A percentile compares a stretch with the other conserved stretches of the same genome.
Evolutionary conservation across 805 yeast species (phyloP).

Genomic region (Lipomyces mesembrius): DNA sequence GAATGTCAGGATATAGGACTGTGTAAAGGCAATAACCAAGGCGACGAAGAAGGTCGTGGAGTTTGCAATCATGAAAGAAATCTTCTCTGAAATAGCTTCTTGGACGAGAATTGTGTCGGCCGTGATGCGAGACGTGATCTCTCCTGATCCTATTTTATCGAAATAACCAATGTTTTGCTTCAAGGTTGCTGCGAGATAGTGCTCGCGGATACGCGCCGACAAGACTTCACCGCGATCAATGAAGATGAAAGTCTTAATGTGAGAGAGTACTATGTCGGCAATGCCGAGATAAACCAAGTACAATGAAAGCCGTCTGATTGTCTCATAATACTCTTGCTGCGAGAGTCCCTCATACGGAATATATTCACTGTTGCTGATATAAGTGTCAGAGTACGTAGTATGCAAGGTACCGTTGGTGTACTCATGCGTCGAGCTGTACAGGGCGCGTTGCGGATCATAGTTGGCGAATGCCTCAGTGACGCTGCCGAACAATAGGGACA

Average conservation of each 20-base stretch:
- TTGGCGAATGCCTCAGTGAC: conserved; percentile 47
- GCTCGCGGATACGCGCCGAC: conserved; percentile 49
- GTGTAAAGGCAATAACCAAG: conserved; percentile 47
- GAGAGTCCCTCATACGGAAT: conserved; percentile 11
- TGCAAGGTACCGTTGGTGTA: conserved; percentile 36
- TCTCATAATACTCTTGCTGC: conserved; percentile 27
- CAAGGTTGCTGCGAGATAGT: conserved; percentile 47
- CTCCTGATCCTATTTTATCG: conserved; percentile 51
- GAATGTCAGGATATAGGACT: conserved; percentile 48
- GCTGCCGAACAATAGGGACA: conserved; percentile 46
- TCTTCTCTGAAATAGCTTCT: conserved; percentile 51
- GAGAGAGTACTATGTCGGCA: conserved; percentile 41
- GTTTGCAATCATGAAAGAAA: conserved; percentile 48
- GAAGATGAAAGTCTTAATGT: conserved; percentile 46
- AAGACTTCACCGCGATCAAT: conserved; percentile 51
- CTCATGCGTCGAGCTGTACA: conserved; percentile 18
- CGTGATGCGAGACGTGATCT: conserved; percentile 51
- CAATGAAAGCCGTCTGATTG: conserved; percentile 23
- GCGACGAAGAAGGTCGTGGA: conserved; percentile 50
- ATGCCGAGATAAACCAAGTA: conserved; percentile 51
- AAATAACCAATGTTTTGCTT: conserved; percentile 52
- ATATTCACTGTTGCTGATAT: conserved; percentile 29
- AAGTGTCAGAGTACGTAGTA: conserved; percentile 41
- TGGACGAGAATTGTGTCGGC: conserved; percentile 50
- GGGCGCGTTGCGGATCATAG: conserved; percentile 32